Conservation (phyloP, 768 basidiomycete genomes). For the Termitomyces sp. region DNA sequence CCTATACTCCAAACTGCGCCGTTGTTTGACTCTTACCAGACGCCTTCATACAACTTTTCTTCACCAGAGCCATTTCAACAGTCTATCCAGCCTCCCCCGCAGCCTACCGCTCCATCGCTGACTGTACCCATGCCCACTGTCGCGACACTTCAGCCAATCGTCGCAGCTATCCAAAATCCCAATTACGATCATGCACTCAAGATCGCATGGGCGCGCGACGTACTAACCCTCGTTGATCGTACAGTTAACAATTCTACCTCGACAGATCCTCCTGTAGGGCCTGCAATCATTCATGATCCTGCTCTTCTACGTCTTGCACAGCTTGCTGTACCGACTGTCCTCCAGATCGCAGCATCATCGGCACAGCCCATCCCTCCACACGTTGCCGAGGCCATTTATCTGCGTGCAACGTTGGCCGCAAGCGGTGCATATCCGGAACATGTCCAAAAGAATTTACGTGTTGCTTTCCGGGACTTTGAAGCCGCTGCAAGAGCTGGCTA, state of each 20-base stretch:
- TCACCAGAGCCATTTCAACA: conserved; percentile 41
- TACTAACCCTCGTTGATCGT: conserved; percentile 69
- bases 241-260: conserved; percentile 27
- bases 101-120: conserved; percentile 36
- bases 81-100: conserved; percentile 34
- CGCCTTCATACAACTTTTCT: conserved; percentile 41
- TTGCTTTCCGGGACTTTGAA: conserved; percentile 90
- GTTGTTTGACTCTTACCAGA: conserved; percentile 11
- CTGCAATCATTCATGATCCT: conserved; percentile 51
- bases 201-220: conserved; percentile 78
- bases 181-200: conserved; percentile 52
- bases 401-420: conserved; percentile 68
- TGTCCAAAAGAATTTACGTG: conserved; percentile 59
- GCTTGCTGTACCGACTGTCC: conserved; percentile 58
- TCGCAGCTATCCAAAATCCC: conserved; percentile 47
- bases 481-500: conserved; percentile 73
- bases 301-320: conserved; percentile 54
- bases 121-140: conserved; percentile 68
- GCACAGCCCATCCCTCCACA: conserved; percentile 28
- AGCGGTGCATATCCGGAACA: conserved; percentile 67
- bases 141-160: conserved; percentile 46
- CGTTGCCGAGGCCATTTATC: conserved; percentile 68
- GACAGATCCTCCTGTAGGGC: conserved; percentile 44
- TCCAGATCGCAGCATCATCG: conserved; percentile 43
- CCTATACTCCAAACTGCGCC: conserved; percentile 17